Conservation (phyloP, 148 eudicot genomes). For the Cornus controversa region DNA sequence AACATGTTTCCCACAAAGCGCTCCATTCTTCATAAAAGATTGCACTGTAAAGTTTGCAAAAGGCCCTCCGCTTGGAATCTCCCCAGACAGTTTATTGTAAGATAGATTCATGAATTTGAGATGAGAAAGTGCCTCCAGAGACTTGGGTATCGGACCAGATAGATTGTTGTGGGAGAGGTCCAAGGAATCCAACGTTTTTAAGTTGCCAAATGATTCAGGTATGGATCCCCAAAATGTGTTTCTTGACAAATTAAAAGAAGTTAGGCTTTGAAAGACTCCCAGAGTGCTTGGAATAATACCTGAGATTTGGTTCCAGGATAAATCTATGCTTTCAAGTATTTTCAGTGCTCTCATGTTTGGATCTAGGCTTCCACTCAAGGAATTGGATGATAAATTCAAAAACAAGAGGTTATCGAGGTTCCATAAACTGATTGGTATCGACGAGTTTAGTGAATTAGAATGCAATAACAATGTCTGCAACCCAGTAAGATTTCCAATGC, state of each 20-base stretch:
- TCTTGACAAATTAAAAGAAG: neutral
- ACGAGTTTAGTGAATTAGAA: too few species aligned
- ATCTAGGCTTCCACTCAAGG: conserved; percentile 12
- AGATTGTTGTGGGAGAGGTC: conserved; percentile 23
- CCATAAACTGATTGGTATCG: conserved; percentile 2
- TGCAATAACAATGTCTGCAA: neutral
- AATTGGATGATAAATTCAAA: conserved; percentile 16
- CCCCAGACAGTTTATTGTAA: conserved; percentile 10
- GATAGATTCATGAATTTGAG: conserved; percentile 7
- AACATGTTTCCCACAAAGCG: conserved; percentile 11
- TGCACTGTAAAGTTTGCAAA: conserved; percentile 17
- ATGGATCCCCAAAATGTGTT: conserved; percentile 22
- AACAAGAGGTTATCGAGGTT: conserved; percentile 7
- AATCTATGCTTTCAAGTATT: neutral
- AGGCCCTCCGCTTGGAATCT: conserved; percentile 21
- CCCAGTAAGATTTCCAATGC: conserved; percentile 14
- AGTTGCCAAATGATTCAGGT: conserved; percentile 8
- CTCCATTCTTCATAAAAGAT: conserved; percentile 15
- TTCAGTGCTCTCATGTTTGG: neutral
- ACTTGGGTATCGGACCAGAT: conserved; percentile 23
- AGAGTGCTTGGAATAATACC: conserved; percentile 14
- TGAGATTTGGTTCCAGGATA: conserved; percentile 19
- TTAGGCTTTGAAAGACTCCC: conserved; percentile 5
- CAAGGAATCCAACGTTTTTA: conserved; percentile 13
- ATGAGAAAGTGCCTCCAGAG: conserved; percentile 15